phyloP scores from a whole-genome alignment of 2,329 filamentous ascomycete genomes.

The Stenocarpella maydis region DNA sequence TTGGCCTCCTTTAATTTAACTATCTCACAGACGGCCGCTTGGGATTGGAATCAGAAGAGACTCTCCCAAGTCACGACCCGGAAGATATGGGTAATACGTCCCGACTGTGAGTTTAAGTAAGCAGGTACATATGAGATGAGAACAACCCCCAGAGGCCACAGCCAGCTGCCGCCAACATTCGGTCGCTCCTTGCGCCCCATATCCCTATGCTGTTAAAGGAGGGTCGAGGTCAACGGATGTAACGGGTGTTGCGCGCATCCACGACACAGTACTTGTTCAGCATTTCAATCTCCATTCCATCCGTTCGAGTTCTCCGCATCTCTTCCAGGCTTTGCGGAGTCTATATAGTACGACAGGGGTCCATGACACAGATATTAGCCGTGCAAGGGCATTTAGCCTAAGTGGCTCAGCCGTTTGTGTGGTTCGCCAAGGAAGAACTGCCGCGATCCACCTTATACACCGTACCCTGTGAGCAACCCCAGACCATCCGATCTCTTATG shows the following conservation, averaged over 20 bases:
- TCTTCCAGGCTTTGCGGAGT: background rate
- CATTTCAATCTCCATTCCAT: background rate
- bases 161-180: background rate
- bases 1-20: background rate
- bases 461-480: background rate
- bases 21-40: background rate
- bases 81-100: too few relatives aligned
- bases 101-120: background rate
- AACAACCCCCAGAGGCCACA: background rate
- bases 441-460: background rate
- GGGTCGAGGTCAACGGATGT: background rate
- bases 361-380: background rate
- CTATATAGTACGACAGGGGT: background rate
- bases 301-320: too few relatives aligned
- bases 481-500: too few relatives aligned
- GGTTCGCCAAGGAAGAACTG: background rate
- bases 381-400: slow-evolving; percentile 13
- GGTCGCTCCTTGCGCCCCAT: background rate
- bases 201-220: background rate
- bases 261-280: background rate
- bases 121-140: background rate
- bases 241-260: background rate
- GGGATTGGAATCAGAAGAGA: background rate
- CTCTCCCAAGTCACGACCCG: background rate
- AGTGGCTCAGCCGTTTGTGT: background rate